A percentile compares a stretch with the other conserved stretches of the same genome.
Evolutionary conservation across 1,284 basidiomycete genomes (phyloP).

Genomic region (Bjerkandera adusta): DNA sequence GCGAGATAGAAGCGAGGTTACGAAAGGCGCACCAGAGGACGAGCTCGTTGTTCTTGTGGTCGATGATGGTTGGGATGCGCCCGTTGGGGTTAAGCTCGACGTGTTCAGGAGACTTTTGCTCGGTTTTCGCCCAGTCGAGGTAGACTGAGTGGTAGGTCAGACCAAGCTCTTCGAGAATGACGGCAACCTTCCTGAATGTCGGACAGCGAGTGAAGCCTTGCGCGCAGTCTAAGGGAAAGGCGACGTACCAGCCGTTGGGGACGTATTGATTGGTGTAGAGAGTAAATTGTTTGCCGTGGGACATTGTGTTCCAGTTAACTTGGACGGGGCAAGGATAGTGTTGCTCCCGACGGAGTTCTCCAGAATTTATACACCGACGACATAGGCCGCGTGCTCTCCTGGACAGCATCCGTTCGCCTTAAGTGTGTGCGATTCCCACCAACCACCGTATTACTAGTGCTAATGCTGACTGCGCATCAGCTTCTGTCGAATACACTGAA

Average conservation of each 20-base stretch:
- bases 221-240: neutral
- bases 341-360: no score
- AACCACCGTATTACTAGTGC: no score
- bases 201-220: no score
- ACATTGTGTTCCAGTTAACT: no score
- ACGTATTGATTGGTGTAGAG: slow-evolving; percentile 21
- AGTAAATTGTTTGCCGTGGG: slow-evolving; percentile 20
- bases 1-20: neutral
- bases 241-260: slow-evolving; percentile 14
- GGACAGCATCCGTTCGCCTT: no score
- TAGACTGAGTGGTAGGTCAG: slow-evolving; percentile 25
- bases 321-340: no score
- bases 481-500: no score
- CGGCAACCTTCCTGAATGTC: slow-evolving; percentile 18
- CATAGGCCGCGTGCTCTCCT: no score
- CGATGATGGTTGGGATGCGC: slow-evolving; percentile 29
- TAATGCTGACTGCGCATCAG: no score
- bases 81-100: slow-evolving; percentile 25
- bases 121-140: slow-evolving; percentile 21
- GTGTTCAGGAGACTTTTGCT: slow-evolving; percentile 24
- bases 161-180: slow-evolving; percentile 25
- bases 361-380: no score
- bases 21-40: slow-evolving; percentile 7
- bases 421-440: no score
- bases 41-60: slow-evolving; percentile 29